These are phyloP conservation scores for Durio zibethinus DNA, from an alignment of 345 rosid genomes.

Conservation along the genomic window DNA sequence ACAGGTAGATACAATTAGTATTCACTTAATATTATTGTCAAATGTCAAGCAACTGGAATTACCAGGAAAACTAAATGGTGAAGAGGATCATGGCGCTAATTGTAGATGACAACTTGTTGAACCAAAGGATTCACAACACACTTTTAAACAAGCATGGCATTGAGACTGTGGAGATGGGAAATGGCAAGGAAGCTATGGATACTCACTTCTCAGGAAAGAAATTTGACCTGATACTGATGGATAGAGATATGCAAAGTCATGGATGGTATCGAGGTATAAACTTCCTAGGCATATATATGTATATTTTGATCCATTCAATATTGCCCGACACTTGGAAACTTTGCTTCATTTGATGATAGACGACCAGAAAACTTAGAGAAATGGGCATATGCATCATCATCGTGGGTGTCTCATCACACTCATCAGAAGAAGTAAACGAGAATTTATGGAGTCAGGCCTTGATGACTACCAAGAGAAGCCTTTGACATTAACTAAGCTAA, in stretches of 20 bases:
- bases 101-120: slow-evolving; percentile 57
- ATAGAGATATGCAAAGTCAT: slow-evolving; percentile 79
- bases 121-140: slow-evolving; percentile 45
- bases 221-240: slow-evolving; percentile 83
- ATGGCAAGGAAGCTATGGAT: slow-evolving; percentile 74
- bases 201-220: slow-evolving; percentile 46
- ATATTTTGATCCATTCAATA: no score
- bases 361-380: slow-evolving; percentile 54
- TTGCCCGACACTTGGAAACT: neutral
- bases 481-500: slow-evolving; percentile 53
- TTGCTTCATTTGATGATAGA: slow-evolving; percentile 27
- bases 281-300: no score
- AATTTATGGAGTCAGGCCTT: slow-evolving; percentile 69
- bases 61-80: no score
- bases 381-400: slow-evolving; percentile 68
- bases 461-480: slow-evolving; percentile 80
- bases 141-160: slow-evolving; percentile 54
- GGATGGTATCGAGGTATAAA: slow-evolving; percentile 78
- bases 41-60: no score
- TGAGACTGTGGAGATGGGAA: slow-evolving; percentile 37
- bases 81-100: slow-evolving; percentile 42
- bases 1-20: no score
- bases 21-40: no score
- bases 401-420: slow-evolving; percentile 58
- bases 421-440: slow-evolving; percentile 34